Percentiles rank a stretch among this genome's conserved stretches.
Evolutionary conservation across 768 basidiomycete genomes (phyloP).

Genomic region (Termitomyces sp.): DNA sequence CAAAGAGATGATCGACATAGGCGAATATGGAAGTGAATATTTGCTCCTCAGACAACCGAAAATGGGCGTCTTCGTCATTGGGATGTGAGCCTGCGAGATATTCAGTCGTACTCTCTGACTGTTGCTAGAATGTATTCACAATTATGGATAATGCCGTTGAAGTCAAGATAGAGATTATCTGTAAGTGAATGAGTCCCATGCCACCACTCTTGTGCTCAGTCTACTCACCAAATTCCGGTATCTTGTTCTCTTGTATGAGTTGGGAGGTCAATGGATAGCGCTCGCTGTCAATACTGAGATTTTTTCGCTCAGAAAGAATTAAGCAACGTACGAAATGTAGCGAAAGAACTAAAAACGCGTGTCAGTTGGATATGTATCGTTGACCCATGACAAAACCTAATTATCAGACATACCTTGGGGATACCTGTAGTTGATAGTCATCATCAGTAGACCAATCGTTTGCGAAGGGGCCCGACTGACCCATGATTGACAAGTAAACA

Average conservation of each 20-base stretch:
- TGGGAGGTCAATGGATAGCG: slow-evolving; percentile 98
- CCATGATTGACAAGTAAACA: slow-evolving; percentile 11
- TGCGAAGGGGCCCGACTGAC: slow-evolving; percentile 5
- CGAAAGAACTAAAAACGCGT: slow-evolving; percentile 75
- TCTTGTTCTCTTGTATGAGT: slow-evolving; percentile 96
- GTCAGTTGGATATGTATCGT: slow-evolving; percentile 4
- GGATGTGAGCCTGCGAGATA: slow-evolving; percentile 74
- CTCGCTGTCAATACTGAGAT: slow-evolving; percentile 51
- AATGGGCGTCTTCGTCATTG: slow-evolving; percentile 94
- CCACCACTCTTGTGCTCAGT: not conserved
- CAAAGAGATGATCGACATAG: slow-evolving; percentile 95
- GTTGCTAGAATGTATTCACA: slow-evolving; percentile 33
- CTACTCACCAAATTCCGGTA: slow-evolving; percentile 88
- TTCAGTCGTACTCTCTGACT: not conserved
- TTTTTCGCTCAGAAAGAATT: not conserved
- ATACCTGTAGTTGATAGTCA: slow-evolving; percentile 35
- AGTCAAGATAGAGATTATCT: slow-evolving; percentile 93
- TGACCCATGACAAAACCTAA: not conserved
- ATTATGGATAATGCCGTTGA: slow-evolving; percentile 90
- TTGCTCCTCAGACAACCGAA: slow-evolving; percentile 92
- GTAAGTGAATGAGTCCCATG: slow-evolving; percentile 8
- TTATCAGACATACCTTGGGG: slow-evolving; percentile 47
- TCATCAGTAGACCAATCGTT: not conserved
- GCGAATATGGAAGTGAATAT: slow-evolving; percentile 96
- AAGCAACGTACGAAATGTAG: slow-evolving; percentile 76